Conservation (phyloP, 1,139 yeast species). For the Nakaseomyces sp. region DNA sequence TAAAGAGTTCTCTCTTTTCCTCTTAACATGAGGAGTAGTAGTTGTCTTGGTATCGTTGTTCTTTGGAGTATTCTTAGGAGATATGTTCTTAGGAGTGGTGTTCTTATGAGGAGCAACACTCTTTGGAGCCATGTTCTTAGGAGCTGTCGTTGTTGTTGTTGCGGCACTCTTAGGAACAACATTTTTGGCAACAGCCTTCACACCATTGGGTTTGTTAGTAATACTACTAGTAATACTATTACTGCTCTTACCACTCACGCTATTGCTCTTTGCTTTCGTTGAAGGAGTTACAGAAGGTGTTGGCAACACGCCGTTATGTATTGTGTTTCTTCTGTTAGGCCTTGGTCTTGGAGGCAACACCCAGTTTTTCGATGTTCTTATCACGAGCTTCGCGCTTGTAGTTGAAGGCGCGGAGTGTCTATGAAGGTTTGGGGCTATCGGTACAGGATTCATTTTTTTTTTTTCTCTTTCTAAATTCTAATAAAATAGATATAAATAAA, state of each 20-base stretch:
- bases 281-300: not conserved
- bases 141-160: no score
- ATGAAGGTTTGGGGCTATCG: slow-evolving; percentile 7
- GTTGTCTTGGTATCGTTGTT: not conserved
- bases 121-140: not conserved
- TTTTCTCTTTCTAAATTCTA: not conserved
- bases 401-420: slow-evolving; percentile 2
- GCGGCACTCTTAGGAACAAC: no score
- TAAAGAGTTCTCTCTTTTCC: slow-evolving; percentile 3
- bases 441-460: slow-evolving; percentile 4
- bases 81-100: not conserved
- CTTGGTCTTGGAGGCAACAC: slow-evolving; percentile 43
- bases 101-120: not conserved
- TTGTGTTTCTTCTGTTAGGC: slow-evolving; percentile 36
- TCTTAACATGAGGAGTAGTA: slow-evolving; percentile 1
- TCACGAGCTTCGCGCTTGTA: slow-evolving; percentile 11
- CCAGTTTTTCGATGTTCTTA: slow-evolving; percentile 30
- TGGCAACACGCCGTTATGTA: slow-evolving; percentile 2
- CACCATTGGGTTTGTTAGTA: no score
- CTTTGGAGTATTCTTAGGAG: not conserved
- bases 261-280: not conserved
- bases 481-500: no score
- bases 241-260: no score
- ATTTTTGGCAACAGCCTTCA: no score
- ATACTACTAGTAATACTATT: no score